Conservation (phyloP, 257 asterid species). For the Solanum peruvianum region DNA sequence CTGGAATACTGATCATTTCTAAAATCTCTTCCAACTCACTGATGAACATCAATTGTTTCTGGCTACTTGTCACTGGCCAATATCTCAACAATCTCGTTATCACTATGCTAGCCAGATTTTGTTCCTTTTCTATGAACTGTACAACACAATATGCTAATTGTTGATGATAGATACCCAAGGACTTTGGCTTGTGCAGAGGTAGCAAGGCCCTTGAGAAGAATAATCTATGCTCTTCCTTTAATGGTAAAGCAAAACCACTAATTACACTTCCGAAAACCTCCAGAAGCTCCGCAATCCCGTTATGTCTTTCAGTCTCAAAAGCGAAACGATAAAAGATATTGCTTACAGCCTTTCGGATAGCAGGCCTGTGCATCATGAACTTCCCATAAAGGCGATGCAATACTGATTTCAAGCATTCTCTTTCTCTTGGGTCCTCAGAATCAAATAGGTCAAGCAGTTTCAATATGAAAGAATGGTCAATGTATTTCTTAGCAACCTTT, state of each 20-base stretch:
- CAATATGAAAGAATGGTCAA: slow-evolving; percentile 24
- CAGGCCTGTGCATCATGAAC: slow-evolving; percentile 41
- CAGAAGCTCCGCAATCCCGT: slow-evolving; percentile 28
- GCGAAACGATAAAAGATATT: slow-evolving; percentile 29
- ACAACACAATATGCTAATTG: slow-evolving; percentile 31
- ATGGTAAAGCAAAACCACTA: slow-evolving; percentile 35
- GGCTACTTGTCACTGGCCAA: slow-evolving; percentile 39
- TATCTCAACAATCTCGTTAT: slow-evolving; percentile 25
- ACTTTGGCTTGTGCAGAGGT: slow-evolving; percentile 39
- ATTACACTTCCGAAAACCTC: slow-evolving; percentile 42
- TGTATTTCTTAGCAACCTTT: slow-evolving; percentile 29
- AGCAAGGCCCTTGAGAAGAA: slow-evolving; percentile 24
- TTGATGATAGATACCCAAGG: slow-evolving; percentile 35
- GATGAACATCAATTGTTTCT: slow-evolving; percentile 35
- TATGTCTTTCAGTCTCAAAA: slow-evolving; percentile 31
- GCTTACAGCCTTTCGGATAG: slow-evolving; percentile 31
- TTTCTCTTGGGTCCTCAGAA: slow-evolving; percentile 38
- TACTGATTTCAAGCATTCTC: slow-evolving; percentile 32
- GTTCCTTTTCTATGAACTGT: slow-evolving; percentile 39
- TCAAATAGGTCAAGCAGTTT: slow-evolving; percentile 27
- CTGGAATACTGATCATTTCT: slow-evolving; percentile 28
- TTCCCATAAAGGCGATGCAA: slow-evolving; percentile 36
- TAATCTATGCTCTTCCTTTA: slow-evolving; percentile 33
- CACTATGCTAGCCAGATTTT: slow-evolving; percentile 21
- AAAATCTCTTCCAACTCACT: slow-evolving; percentile 36